Evolutionary conservation across 2,329 filamentous ascomycete genomes (phyloP).

Genomic region (Domatiomyces catenatus): DNA sequence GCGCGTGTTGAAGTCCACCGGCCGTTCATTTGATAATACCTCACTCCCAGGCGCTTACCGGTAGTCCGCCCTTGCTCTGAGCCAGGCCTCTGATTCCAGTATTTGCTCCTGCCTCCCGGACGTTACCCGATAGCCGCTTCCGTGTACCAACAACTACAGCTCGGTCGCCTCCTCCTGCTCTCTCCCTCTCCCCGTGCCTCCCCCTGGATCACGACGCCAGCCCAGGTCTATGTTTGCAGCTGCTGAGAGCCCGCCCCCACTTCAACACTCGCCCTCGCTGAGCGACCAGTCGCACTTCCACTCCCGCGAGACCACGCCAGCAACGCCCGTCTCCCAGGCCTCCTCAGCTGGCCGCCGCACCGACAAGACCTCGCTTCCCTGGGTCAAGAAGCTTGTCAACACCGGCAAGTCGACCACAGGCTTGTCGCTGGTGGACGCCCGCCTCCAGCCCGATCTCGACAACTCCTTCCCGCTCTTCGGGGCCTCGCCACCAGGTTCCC

Average conservation of each 20-base stretch:
- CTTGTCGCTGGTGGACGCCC: conserved; percentile 22
- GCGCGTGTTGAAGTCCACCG: not conserved
- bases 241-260: conserved; percentile 35
- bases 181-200: conserved; percentile 8
- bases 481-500: conserved; percentile 20
- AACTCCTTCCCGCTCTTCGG: conserved; percentile 27
- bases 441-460: conserved; percentile 23
- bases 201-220: not conserved
- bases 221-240: conserved; percentile 35
- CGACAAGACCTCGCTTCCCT: conserved; percentile 28
- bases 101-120: not conserved
- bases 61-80: not conserved
- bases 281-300: conserved; percentile 35
- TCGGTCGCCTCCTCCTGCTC: conserved; percentile 1
- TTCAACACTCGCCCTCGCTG: conserved; percentile 35
- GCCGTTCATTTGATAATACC: not conserved
- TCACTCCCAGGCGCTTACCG: not conserved
- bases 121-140: not conserved
- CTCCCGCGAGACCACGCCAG: conserved; percentile 34
- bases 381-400: conserved; percentile 28
- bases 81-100: not conserved
- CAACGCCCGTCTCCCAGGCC: conserved; percentile 35
- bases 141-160: conserved; percentile 1
- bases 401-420: conserved; percentile 26
- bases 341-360: conserved; percentile 28